A percentile compares a stretch with the other conserved stretches of the same genome.
These are phyloP conservation scores for Saccharomycopsis babjevae DNA, from an alignment of 805 yeast species.

Conservation along the genomic window DNA sequence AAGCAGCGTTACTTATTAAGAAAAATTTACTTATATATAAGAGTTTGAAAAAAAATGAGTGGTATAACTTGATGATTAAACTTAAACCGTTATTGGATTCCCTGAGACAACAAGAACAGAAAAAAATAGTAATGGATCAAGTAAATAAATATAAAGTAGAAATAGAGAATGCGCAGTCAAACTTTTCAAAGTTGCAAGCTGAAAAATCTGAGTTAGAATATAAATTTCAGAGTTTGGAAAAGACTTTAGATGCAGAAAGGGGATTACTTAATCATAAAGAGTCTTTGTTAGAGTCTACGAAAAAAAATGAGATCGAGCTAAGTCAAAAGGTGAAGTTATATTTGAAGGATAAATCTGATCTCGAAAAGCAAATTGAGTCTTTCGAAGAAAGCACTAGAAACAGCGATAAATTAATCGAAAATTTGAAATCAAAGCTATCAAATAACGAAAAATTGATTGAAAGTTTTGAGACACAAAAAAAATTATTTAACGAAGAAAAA, in stretches of 20 bases:
- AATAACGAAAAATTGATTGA: conserved; percentile 27
- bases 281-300: conserved; percentile 33
- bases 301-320: conserved; percentile 46
- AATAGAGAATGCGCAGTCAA: conserved; percentile 29
- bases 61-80: conserved; percentile 67
- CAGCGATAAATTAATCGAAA: conserved; percentile 23
- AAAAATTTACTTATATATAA: conserved; percentile 47
- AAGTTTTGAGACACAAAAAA: conserved; percentile 28
- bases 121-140: conserved; percentile 40
- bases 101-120: conserved; percentile 47
- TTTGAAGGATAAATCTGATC: conserved; percentile 27
- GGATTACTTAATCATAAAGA: conserved; percentile 38
- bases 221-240: conserved; percentile 26
- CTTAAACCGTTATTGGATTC: conserved; percentile 69
- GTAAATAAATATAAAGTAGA: conserved; percentile 41
- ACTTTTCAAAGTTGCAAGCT: conserved; percentile 24
- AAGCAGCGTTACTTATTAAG: conserved; percentile 62
- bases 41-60: conserved; percentile 45
- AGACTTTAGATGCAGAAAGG: conserved; percentile 31
- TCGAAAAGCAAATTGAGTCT: conserved; percentile 21
- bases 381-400: background rate
- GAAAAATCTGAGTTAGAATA: conserved; percentile 23
- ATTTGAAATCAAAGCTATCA: conserved; percentile 26
- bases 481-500: conserved; percentile 24
- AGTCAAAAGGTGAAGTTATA: conserved; percentile 36